Evolutionary conservation across 345 rosid species (phyloP).

Genomic region (Linum tenue): DNA sequence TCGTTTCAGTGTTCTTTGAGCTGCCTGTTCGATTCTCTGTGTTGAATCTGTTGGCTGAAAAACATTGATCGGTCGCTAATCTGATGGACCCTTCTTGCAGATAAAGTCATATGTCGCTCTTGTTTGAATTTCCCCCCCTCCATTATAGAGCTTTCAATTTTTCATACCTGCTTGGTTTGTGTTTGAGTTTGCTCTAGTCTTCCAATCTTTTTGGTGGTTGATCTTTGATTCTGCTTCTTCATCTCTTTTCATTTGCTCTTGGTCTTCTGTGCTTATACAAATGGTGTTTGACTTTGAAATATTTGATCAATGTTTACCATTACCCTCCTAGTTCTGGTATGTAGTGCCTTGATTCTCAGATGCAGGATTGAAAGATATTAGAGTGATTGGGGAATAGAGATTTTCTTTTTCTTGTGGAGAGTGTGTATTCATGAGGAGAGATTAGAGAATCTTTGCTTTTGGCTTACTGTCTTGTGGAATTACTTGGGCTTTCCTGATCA

Average conservation of each 20-base stretch:
- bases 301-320: neutral
- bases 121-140: too few relatives aligned
- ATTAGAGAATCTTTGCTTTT: neutral
- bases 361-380: too few relatives aligned
- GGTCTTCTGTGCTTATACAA: neutral
- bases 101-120: too few relatives aligned
- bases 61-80: too few relatives aligned
- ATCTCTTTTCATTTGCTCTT: neutral
- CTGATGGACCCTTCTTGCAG: too few relatives aligned
- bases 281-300: neutral
- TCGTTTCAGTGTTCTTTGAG: constrained; percentile 2
- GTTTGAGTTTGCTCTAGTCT: neutral
- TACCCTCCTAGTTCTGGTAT: neutral
- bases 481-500: neutral
- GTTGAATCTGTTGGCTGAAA: too few relatives aligned
- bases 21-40: neutral
- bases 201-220: neutral
- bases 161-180: neutral
- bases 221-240: neutral
- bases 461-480: neutral
- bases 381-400: neutral
- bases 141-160: neutral
- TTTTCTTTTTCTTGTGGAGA: neutral
- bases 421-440: neutral
- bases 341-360: neutral